Conservation (phyloP, 2,329 filamentous ascomycete species). For the Trichoderma sp. region DNA sequence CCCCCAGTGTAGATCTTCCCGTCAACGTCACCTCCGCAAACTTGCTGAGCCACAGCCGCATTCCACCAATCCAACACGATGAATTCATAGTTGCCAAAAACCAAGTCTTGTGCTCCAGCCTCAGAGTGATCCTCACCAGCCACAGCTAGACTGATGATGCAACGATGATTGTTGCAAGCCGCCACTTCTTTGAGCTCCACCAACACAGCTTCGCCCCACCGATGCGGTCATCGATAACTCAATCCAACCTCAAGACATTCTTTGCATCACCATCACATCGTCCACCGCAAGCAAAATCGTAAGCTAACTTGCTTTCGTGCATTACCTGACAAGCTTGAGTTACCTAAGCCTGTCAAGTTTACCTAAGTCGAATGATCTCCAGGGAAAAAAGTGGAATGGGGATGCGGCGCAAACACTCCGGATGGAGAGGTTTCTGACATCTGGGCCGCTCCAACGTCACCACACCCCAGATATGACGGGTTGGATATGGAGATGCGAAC, state of each 20-base stretch:
- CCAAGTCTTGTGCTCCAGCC: neutral
- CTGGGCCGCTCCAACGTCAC: slow-evolving; percentile 13
- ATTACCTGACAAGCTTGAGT: neutral
- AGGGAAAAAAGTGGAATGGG: neutral
- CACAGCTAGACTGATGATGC: slow-evolving; percentile 13
- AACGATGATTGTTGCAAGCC: slow-evolving; percentile 13
- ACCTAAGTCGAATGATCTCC: neutral
- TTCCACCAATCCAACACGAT: neutral
- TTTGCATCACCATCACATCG: slow-evolving; percentile 8
- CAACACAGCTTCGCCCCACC: neutral
- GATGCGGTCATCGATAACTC: slow-evolving; percentile 16
- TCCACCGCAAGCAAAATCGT: neutral
- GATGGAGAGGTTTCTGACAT: neutral
- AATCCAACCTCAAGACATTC: neutral
- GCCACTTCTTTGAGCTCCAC: neutral
- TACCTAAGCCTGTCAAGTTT: neutral
- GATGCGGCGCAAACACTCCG: neutral
- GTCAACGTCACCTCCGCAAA: neutral
- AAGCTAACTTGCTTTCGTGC: neutral
- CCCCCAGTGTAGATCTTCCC: neutral
- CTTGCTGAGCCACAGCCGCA: neutral
- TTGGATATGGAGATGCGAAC: neutral
- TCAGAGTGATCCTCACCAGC: slow-evolving; percentile 2
- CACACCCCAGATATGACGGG: slow-evolving; percentile 10
- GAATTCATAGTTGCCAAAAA: neutral